phyloP scores from a whole-genome alignment of 495 filamentous ascomycete species.

The Penicillium samsonianum region DNA sequence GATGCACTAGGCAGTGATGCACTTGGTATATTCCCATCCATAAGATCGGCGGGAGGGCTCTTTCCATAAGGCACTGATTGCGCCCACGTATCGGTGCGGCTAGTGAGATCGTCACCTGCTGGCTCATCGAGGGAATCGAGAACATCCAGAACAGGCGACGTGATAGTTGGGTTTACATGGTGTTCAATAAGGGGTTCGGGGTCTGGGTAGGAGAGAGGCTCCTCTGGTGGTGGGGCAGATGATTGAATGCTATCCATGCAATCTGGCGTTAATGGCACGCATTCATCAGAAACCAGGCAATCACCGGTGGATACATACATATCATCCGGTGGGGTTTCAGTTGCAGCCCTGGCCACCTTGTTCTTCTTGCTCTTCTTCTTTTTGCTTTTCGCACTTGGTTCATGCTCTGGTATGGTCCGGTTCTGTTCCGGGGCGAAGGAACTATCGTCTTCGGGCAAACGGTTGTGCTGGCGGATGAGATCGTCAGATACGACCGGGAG shows the following conservation, averaged over 20 bases:
- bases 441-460: slow-evolving; percentile 41
- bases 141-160: slow-evolving; percentile 47
- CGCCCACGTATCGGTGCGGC: slow-evolving; percentile 51
- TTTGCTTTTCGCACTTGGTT: slow-evolving; percentile 45
- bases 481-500: slow-evolving; percentile 51
- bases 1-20: slow-evolving; percentile 48
- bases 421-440: slow-evolving; percentile 31
- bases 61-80: slow-evolving; percentile 51
- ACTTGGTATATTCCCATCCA: slow-evolving; percentile 44
- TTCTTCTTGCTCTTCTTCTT: slow-evolving; percentile 50
- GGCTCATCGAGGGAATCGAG: slow-evolving; percentile 38
- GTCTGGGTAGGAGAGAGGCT: slow-evolving; percentile 42
- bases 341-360: slow-evolving; percentile 40
- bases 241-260: slow-evolving; percentile 26
- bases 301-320: slow-evolving; percentile 36
- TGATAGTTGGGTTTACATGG: slow-evolving; percentile 34
- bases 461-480: slow-evolving; percentile 46
- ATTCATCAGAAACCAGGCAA: slow-evolving; percentile 12
- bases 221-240: slow-evolving; percentile 33
- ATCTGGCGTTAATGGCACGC: slow-evolving; percentile 7
- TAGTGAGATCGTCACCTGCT: slow-evolving; percentile 37
- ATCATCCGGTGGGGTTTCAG: slow-evolving; percentile 40
- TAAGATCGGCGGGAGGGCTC: slow-evolving; percentile 49
- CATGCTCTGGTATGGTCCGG: slow-evolving; percentile 38
- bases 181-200: slow-evolving; percentile 24